phyloP scores from a whole-genome alignment of 306 rosid species.

The Morella rubra region DNA sequence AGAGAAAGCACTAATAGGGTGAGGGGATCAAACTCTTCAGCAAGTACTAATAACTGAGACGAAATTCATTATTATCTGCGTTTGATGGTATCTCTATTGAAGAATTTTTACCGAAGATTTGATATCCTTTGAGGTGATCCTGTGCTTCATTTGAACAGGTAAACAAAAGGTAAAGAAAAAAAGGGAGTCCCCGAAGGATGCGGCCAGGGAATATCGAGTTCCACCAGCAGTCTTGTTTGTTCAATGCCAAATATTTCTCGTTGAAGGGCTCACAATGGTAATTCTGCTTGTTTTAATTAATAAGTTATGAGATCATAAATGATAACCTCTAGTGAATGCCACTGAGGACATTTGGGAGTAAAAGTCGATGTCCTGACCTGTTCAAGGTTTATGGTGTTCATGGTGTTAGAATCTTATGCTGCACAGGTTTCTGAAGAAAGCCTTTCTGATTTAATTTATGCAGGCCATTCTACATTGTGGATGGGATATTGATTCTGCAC shows the following conservation, averaged over 20 bases:
- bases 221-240: constrained; percentile 79
- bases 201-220: constrained; percentile 55
- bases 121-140: constrained; percentile 14
- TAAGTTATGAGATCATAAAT: constrained; percentile 4
- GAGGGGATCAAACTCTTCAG: background rate
- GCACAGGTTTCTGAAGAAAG: background rate
- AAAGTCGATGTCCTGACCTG: constrained; percentile 12
- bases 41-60: no score
- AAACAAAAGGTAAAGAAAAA: constrained; percentile 78
- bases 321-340: constrained; percentile 23
- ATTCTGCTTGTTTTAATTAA: constrained; percentile 31
- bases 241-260: constrained; percentile 88
- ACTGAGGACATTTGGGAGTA: constrained; percentile 6
- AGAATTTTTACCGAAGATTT: constrained; percentile 12
- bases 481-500: constrained; percentile 11
- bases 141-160: constrained; percentile 51
- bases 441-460: constrained; percentile 14
- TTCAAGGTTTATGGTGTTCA: background rate
- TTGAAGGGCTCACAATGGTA: constrained; percentile 93
- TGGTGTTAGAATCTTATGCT: background rate
- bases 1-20: background rate
- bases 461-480: background rate
- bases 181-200: constrained; percentile 65
- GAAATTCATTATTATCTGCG: constrained; percentile 19
- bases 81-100: constrained; percentile 6